phyloP scores from a whole-genome alignment of 2,329 filamentous ascomycete genomes.

The Talaromyces sp. region DNA sequence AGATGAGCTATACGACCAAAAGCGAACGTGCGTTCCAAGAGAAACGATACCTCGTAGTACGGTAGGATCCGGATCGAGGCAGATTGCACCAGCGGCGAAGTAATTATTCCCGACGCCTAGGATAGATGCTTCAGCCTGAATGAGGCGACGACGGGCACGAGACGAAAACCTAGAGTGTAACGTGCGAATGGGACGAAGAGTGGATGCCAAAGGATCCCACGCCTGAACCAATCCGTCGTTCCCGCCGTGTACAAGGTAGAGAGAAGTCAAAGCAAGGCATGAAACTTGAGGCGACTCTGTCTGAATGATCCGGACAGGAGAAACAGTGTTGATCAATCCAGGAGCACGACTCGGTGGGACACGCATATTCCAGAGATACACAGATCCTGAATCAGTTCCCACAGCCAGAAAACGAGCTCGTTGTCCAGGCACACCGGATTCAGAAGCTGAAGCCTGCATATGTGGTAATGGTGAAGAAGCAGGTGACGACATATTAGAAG shows the following conservation, averaged over 20 bases:
- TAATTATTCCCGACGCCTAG: conserved; percentile 68
- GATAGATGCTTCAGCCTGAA: conserved; percentile 62
- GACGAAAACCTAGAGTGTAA: conserved; percentile 80
- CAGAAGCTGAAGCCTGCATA: conserved; percentile 38
- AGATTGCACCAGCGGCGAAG: conserved; percentile 76
- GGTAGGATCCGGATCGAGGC: conserved; percentile 81
- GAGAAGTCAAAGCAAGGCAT: conserved; percentile 71
- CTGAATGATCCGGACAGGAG: conserved; percentile 73
- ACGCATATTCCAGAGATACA: conserved; percentile 82
- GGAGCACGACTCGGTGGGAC: conserved; percentile 54
- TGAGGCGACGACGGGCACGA: conserved; percentile 69
- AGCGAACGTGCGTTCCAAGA: conserved; percentile 79
- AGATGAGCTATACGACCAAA: conserved; percentile 89
- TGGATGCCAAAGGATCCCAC: conserved; percentile 92
- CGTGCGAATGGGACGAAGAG: conserved; percentile 70
- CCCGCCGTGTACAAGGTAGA: conserved; percentile 88
- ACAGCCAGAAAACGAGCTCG: conserved; percentile 74
- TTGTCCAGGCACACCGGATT: conserved; percentile 71
- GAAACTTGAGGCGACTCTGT: conserved; percentile 88
- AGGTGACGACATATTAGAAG: conserved; percentile 50
- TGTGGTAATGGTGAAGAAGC: conserved; percentile 50
- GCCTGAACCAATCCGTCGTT: conserved; percentile 93
- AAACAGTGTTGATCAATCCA: conserved; percentile 54
- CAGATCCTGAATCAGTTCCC: conserved; percentile 70
- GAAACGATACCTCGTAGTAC: conserved; percentile 80